phyloP scores from a whole-genome alignment of 805 yeast species.

The Myxozyma sirexii region DNA sequence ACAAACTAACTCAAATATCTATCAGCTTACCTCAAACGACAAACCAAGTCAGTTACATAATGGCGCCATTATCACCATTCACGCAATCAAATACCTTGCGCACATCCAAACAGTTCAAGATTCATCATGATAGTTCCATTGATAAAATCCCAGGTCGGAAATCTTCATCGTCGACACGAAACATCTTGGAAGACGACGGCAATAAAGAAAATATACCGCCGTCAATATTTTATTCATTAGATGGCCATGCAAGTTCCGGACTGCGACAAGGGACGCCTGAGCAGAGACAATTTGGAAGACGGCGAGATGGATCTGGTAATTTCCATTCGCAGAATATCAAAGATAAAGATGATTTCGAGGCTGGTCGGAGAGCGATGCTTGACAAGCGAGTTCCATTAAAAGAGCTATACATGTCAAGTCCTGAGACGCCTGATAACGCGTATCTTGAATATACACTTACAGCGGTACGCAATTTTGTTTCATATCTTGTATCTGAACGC shows the following conservation, averaged over 20 bases:
- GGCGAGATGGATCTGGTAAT: too few species aligned
- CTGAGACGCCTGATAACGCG: constrained; percentile 28
- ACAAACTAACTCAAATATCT: too few species aligned
- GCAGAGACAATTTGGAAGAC: neutral
- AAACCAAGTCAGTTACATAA: neutral
- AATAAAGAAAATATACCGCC: constrained; percentile 28
- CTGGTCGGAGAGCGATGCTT: neutral
- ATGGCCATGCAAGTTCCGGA: neutral
- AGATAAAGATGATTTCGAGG: neutral
- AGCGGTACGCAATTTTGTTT: constrained; percentile 2
- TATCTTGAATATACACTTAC: constrained; percentile 19
- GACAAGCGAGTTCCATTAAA: constrained; percentile 19
- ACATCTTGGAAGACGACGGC: constrained; percentile 4
- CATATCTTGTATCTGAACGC: neutral
- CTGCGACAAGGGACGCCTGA: neutral
- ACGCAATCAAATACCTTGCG: neutral
- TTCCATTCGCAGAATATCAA: neutral
- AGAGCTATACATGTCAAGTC: constrained; percentile 27
- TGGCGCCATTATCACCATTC: neutral
- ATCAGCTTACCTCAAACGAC: neutral
- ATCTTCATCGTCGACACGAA: neutral
- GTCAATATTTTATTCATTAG: neutral
- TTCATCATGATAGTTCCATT: neutral
- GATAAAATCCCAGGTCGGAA: too few species aligned
- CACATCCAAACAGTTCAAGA: neutral